Percentiles rank a stretch among this genome's conserved stretches.
Conservation (phyloP, 1,284 basidiomycete genomes). For the Heterobasidion occidentale region DNA sequence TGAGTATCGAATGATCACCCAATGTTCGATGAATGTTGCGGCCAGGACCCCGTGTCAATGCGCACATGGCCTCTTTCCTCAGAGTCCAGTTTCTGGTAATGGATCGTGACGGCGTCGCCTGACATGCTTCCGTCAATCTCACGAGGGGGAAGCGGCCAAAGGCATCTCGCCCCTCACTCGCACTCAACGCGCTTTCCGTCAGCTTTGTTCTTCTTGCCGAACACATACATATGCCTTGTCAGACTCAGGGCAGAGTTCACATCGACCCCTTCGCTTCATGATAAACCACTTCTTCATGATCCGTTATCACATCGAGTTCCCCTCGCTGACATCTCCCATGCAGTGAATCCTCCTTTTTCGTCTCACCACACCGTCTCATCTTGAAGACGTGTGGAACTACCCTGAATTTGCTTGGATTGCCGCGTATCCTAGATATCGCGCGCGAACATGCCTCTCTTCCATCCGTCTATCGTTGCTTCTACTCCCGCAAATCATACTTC, state of each 20-base stretch:
- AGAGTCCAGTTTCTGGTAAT: neutral
- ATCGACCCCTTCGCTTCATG: too few relatives aligned
- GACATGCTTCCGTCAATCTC: too few relatives aligned
- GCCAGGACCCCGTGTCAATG: neutral
- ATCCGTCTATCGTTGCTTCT: conserved; percentile 86
- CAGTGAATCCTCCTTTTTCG: conserved; percentile 97
- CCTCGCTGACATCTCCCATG: neutral
- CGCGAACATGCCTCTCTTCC: conserved; percentile 68
- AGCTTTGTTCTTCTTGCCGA: too few relatives aligned
- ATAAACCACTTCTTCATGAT: neutral
- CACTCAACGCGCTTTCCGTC: too few relatives aligned
- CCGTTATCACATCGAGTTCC: neutral
- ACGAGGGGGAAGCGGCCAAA: too few relatives aligned
- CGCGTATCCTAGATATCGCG: conserved; percentile 89
- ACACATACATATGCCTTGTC: too few relatives aligned
- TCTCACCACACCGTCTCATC: conserved; percentile 93
- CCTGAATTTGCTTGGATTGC: conserved; percentile 90
- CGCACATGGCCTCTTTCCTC: neutral
- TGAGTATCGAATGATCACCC: conserved; percentile 29
- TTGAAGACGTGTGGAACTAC: conserved; percentile 99
- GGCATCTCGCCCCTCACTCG: too few relatives aligned
- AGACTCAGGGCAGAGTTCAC: too few relatives aligned
- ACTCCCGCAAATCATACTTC: conserved; percentile 99
- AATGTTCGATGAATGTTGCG: neutral
- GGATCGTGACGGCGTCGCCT: too few relatives aligned